Evolutionary conservation across 2,329 filamentous ascomycete genomes (phyloP).

Genomic region (Curvularia hawaiiensis): DNA sequence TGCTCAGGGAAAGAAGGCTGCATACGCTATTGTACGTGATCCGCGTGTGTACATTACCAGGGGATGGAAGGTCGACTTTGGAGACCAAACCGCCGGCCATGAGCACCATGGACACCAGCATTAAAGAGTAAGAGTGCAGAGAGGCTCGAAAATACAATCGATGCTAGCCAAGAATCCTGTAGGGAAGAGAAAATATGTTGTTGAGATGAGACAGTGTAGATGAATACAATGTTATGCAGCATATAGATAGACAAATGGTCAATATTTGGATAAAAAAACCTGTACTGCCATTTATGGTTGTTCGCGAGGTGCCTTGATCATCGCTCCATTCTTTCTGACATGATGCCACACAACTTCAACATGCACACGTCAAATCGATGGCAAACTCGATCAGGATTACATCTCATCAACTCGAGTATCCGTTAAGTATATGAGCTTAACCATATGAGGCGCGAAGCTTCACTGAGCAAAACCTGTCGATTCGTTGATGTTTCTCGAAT

Average conservation of each 20-base stretch:
- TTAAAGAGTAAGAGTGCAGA: constrained; percentile 1
- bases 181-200: neutral
- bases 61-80: constrained; percentile 68
- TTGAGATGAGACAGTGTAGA: neutral
- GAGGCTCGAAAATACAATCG: neutral
- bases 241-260: neutral
- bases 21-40: constrained; percentile 68
- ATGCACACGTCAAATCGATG: too few relatives aligned
- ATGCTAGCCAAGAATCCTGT: neutral
- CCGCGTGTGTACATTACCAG: constrained; percentile 66
- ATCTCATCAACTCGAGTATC: too few relatives aligned
- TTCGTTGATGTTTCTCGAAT: too few relatives aligned
- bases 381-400: too few relatives aligned
- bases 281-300: too few relatives aligned
- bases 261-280: neutral
- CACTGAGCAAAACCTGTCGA: too few relatives aligned
- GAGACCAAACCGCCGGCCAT: constrained; percentile 20
- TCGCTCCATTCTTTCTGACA: too few relatives aligned
- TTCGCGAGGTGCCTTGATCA: too few relatives aligned
- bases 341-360: too few relatives aligned
- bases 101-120: constrained; percentile 34
- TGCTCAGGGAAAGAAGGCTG: constrained; percentile 59
- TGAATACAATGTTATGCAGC: neutral
- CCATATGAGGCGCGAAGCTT: too few relatives aligned
- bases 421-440: too few relatives aligned